phyloP scores from a whole-genome alignment of 2,329 filamentous ascomycete genomes.

The Aspergillus quadrilineatus region DNA sequence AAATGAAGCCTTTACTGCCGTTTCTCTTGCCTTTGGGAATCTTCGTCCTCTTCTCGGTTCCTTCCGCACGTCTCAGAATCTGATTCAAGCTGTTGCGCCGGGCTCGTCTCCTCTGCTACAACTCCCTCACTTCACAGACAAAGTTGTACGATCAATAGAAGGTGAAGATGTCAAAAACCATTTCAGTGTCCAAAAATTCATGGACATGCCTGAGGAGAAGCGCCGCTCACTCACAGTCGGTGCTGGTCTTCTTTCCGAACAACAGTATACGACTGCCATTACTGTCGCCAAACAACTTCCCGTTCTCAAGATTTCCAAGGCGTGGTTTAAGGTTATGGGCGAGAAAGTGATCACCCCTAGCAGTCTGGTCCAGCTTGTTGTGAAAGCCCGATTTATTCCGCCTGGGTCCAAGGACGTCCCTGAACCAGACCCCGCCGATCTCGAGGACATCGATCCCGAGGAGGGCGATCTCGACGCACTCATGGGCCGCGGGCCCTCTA shows the following conservation, averaged over 20 bases:
- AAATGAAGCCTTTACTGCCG: constrained; percentile 82
- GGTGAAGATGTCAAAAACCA: constrained; percentile 69
- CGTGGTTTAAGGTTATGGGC: constrained; percentile 97
- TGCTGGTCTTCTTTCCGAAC: constrained; percentile 66
- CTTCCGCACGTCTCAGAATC: constrained; percentile 76
- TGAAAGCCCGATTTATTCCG: constrained; percentile 92
- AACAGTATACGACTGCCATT: constrained; percentile 74
- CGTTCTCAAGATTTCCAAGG: constrained; percentile 78
- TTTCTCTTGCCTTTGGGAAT: constrained; percentile 82
- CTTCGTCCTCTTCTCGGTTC: constrained; percentile 78
- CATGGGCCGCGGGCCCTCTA: constrained; percentile 65
- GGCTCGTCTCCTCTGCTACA: constrained; percentile 84
- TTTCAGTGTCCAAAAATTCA: constrained; percentile 79
- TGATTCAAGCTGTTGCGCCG: constrained; percentile 87
- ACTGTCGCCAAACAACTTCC: constrained; percentile 80
- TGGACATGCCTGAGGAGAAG: constrained; percentile 74
- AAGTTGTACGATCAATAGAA: constrained; percentile 47
- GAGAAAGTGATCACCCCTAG: constrained; percentile 90
- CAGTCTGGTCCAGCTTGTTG: constrained; percentile 87
- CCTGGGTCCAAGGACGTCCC: constrained; percentile 77
- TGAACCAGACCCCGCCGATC: constrained; percentile 70
- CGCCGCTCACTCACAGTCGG: constrained; percentile 71
- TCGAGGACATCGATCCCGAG: constrained; percentile 87
- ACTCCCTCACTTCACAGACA: constrained; percentile 78
- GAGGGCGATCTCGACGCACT: constrained; percentile 89